Evolutionary conservation across 2,329 filamentous ascomycete species (phyloP).

Genomic region (Rhynchosporium secalis): DNA sequence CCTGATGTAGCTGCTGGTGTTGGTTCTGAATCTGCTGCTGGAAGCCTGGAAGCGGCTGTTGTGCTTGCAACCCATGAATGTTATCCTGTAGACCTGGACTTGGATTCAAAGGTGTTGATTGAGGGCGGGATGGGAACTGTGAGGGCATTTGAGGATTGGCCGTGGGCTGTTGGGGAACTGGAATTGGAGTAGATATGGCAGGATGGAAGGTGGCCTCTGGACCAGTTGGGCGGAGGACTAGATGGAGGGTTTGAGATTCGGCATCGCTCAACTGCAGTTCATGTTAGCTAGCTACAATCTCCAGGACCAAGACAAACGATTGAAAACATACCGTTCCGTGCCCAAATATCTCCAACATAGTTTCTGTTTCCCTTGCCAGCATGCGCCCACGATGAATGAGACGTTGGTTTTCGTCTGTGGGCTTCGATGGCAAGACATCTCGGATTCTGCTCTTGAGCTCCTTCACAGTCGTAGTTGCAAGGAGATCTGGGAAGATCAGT

Average conservation of each 20-base stretch:
- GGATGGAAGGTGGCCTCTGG: slow-evolving; percentile 21
- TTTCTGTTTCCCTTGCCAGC: slow-evolving; percentile 55
- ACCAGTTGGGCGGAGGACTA: slow-evolving; percentile 49
- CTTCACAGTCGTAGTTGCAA: slow-evolving; percentile 53
- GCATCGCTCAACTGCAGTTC: slow-evolving; percentile 44
- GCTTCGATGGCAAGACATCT: slow-evolving; percentile 50
- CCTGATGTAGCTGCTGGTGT: slow-evolving; percentile 25
- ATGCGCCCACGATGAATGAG: slow-evolving; percentile 62
- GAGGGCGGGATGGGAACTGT: slow-evolving; percentile 25
- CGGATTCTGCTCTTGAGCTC: slow-evolving; percentile 61
- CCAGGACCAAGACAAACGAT: slow-evolving; percentile 9
- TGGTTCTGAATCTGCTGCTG: slow-evolving; percentile 35
- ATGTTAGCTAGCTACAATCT: slow-evolving; percentile 14
- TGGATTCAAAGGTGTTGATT: slow-evolving; percentile 29
- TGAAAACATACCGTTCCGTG: slow-evolving; percentile 44
- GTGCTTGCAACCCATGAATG: slow-evolving; percentile 30
- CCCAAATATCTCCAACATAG: slow-evolving; percentile 58
- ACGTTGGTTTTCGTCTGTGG: slow-evolving; percentile 55
- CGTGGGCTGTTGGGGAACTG: slow-evolving; percentile 14
- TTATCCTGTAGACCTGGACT: slow-evolving; percentile 24
- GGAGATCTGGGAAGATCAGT: slow-evolving; percentile 50
- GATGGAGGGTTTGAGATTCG: slow-evolving; percentile 54
- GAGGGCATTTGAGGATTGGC: slow-evolving; percentile 22
- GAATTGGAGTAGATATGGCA: slow-evolving; percentile 6
- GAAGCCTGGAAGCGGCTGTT: slow-evolving; percentile 33